phyloP scores from a whole-genome alignment of 768 basidiomycete species.

The Strobilomyces dryophilus region DNA sequence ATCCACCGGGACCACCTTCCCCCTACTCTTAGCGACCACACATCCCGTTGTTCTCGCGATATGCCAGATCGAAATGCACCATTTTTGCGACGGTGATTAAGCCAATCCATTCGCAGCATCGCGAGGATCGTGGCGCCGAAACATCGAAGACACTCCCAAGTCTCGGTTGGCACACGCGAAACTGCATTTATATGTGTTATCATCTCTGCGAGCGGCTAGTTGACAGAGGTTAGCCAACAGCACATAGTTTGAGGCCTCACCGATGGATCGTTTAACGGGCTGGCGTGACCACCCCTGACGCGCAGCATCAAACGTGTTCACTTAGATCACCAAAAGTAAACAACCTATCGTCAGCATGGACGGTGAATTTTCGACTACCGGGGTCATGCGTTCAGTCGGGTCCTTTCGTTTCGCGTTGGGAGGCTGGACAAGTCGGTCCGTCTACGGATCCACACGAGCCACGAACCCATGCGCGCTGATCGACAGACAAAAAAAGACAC shows the following conservation, averaged over 20 bases:
- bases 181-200: background rate
- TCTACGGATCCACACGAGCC: conserved; percentile 14
- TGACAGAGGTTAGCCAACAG: no score
- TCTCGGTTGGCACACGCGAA: background rate
- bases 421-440: no score
- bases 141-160: background rate
- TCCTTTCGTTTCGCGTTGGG: no score
- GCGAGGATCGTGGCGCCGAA: background rate
- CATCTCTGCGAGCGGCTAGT: no score
- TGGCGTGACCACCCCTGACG: background rate
- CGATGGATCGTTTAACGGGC: no score
- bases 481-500: background rate
- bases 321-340: background rate
- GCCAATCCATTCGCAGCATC: background rate
- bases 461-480: background rate
- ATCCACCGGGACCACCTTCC: background rate
- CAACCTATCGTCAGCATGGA: background rate
- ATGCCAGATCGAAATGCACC: background rate
- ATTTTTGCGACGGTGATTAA: conserved; percentile 11
- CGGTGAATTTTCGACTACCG: background rate
- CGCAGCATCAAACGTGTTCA: background rate
- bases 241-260: no score
- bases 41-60: background rate
- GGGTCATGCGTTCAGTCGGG: no score
- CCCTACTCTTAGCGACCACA: background rate